These are phyloP conservation scores for Dioscorea alata DNA, from an alignment of 106 monocot genomes.

Conservation along the genomic window DNA sequence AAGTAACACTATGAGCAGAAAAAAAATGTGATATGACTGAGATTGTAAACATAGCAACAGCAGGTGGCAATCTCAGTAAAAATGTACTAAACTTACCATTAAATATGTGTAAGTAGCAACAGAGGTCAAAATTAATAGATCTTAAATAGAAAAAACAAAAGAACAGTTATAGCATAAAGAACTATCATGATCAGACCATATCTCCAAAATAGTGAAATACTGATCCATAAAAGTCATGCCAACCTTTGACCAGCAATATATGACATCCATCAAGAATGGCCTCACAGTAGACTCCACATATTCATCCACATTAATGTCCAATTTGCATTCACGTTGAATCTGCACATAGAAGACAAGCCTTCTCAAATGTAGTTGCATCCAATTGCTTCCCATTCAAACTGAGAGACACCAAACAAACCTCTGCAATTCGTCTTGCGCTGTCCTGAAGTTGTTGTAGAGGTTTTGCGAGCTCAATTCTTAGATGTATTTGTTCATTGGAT, in stretches of 20 bases:
- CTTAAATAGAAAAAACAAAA: no score
- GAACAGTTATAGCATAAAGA: no score
- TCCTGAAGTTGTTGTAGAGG: conserved; percentile 96
- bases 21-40: no score
- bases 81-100: no score
- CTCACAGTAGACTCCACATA: conserved; percentile 93
- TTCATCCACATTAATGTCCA: conserved; percentile 94
- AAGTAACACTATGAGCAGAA: no score
- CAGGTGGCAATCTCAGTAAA: no score
- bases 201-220: no score
- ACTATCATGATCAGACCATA: no score
- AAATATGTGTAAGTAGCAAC: no score
- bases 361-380: background rate
- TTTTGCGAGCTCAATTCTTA: conserved; percentile 80
- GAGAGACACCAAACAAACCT: conserved; percentile 38
- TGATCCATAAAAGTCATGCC: background rate
- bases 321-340: conserved; percentile 96
- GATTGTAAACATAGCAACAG: no score
- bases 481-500: conserved; percentile 87
- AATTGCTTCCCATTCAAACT: no score
- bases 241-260: conserved; percentile 99
- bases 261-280: conserved; percentile 98
- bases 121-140: no score
- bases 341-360: conserved; percentile 18
- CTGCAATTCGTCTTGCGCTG: conserved; percentile 89